phyloP scores from a whole-genome alignment of 2,329 filamentous ascomycete species.

The Fusarium brevicatenulatum region DNA sequence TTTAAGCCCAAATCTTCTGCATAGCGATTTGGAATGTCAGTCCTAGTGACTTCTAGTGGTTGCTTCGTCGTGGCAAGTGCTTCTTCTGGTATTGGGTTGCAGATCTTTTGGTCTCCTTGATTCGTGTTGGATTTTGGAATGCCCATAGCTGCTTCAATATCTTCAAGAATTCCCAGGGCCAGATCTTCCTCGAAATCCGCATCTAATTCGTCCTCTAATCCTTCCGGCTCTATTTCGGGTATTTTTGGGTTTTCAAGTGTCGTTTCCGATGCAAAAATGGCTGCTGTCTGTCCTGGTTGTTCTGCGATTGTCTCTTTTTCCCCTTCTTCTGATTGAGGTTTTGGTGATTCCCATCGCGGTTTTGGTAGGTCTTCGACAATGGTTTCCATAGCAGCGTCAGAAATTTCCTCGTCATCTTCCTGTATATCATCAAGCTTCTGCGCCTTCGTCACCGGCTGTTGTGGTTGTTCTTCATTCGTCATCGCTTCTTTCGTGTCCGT shows the following conservation, averaged over 20 bases:
- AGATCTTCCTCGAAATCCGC: slow-evolving; percentile 42
- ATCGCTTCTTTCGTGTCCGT: background rate
- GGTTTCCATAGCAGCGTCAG: background rate
- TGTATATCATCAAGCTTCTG: slow-evolving; percentile 14
- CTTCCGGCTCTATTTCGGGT: slow-evolving; percentile 14
- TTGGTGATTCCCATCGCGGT: background rate
- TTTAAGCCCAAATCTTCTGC: slow-evolving; percentile 36
- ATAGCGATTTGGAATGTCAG: slow-evolving; percentile 8
- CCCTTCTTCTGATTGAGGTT: background rate
- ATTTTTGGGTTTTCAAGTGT: background rate
- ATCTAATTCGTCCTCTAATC: slow-evolving; percentile 43
- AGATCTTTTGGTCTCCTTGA: background rate
- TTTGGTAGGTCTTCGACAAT: background rate
- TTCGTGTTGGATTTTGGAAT: background rate
- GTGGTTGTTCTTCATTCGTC: background rate
- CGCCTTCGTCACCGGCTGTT: background rate
- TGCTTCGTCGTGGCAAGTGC: background rate
- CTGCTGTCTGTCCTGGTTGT: background rate
- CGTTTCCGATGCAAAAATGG: background rate
- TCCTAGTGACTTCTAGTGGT: background rate
- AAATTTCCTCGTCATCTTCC: slow-evolving; percentile 29
- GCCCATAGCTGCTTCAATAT: slow-evolving; percentile 33
- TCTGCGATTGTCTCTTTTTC: background rate
- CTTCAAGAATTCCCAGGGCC: slow-evolving; percentile 40
- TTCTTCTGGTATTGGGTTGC: background rate